Percentiles rank a stretch among this genome's conserved stretches.
These are phyloP conservation scores for Nakataea oryzae DNA, from an alignment of 2,329 filamentous ascomycete genomes.

Conservation along the genomic window DNA sequence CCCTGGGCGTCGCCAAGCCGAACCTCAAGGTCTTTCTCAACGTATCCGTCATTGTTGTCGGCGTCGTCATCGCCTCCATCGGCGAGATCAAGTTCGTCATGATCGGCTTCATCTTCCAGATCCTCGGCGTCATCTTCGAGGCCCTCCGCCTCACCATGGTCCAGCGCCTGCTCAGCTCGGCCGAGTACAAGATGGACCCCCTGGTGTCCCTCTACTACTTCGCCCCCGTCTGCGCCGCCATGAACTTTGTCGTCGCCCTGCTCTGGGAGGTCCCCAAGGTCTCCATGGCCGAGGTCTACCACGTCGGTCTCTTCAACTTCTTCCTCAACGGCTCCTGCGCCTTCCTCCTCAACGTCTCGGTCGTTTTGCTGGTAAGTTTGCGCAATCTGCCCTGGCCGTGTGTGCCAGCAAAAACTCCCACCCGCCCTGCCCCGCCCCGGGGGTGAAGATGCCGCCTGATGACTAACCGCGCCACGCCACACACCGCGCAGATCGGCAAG, in stretches of 20 bases:
- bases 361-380: constrained; percentile 73
- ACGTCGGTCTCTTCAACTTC: constrained; percentile 63
- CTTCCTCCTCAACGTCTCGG: constrained; percentile 74
- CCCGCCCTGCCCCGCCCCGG: too few species aligned
- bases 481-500: constrained; percentile 61
- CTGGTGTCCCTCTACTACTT: constrained; percentile 87
- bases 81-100: constrained; percentile 92
- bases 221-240: constrained; percentile 70
- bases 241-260: constrained; percentile 67
- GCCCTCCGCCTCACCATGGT: constrained; percentile 77
- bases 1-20: constrained; percentile 71
- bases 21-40: constrained; percentile 85
- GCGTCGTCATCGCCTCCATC: constrained; percentile 87
- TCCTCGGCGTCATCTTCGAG: constrained; percentile 70
- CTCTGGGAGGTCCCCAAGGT: constrained; percentile 64
- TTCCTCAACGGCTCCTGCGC: constrained; percentile 68
- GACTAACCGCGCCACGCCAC: not conserved
- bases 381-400: not conserved
- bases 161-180: constrained; percentile 68
- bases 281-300: constrained; percentile 58
- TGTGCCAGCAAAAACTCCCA: too few species aligned
- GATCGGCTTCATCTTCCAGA: constrained; percentile 69
- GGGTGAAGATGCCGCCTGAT: too few species aligned
- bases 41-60: constrained; percentile 87
- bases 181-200: constrained; percentile 88